A percentile compares a stretch with the other conserved stretches of the same genome.
Conservation (phyloP, 2,329 filamentous ascomycete species). For the Trichoderma sp. region DNA sequence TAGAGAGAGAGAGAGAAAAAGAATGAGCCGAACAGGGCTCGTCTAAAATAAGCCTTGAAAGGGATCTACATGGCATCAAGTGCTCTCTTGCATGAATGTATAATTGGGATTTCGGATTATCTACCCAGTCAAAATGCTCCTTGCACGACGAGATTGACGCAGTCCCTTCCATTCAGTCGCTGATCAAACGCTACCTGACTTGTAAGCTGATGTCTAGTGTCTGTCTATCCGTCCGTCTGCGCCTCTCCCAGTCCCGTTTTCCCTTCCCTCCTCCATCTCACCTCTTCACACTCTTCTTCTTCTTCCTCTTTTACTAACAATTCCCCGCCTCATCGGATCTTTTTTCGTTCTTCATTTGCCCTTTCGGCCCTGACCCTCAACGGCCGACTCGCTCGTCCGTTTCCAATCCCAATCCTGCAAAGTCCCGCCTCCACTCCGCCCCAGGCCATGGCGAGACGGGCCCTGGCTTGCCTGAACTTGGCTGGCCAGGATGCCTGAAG, state of each 20-base stretch:
- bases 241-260: not conserved
- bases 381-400: not conserved
- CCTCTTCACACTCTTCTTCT: not conserved
- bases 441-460: conserved; percentile 7
- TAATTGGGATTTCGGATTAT: not conserved
- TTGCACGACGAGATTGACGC: too few relatives aligned
- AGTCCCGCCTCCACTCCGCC: conserved; percentile 13
- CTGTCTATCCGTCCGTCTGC: not conserved
- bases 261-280: not conserved
- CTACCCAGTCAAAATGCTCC: too few relatives aligned
- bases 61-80: conserved; percentile 1
- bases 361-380: not conserved
- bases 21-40: not conserved
- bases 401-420: conserved; percentile 12
- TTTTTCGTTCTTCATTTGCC: not conserved
- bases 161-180: not conserved
- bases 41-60: not conserved
- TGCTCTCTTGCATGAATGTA: not conserved
- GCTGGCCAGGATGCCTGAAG: conserved; percentile 1
- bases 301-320: not conserved
- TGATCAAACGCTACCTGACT: not conserved
- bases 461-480: conserved; percentile 11
- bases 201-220: not conserved
- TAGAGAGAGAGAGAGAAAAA: not conserved
- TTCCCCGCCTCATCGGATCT: not conserved